phyloP scores from a whole-genome alignment of 2,329 filamentous ascomycete genomes.

The Thermothelomyces thermophilus region DNA sequence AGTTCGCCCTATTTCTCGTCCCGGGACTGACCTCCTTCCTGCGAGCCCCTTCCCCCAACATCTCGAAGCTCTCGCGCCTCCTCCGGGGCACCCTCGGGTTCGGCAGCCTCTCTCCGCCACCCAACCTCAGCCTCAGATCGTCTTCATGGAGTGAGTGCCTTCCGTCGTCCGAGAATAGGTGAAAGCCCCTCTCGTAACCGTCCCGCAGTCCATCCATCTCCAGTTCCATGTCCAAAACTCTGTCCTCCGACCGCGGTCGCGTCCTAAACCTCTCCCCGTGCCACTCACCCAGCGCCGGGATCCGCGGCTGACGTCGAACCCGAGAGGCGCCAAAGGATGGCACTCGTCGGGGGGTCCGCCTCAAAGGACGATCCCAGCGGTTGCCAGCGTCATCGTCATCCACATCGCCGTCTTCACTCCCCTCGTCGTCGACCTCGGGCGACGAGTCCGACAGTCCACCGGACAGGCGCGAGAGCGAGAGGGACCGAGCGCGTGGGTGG shows the following conservation, averaged over 20 bases:
- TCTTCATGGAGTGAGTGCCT: neutral
- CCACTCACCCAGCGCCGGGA: too few relatives aligned
- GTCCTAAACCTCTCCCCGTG: too few relatives aligned
- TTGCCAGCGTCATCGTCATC: too few relatives aligned
- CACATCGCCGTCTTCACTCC: neutral
- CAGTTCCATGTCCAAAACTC: neutral
- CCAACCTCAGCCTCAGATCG: conserved; percentile 3
- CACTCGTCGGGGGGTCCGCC: too few relatives aligned
- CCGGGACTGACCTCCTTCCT: conserved; percentile 4
- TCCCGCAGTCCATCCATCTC: too few relatives aligned
- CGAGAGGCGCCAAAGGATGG: too few relatives aligned
- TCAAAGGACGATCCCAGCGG: too few relatives aligned
- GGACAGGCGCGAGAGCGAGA: neutral
- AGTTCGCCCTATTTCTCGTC: conserved; percentile 1
- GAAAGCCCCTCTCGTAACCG: conserved; percentile 8
- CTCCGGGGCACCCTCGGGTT: conserved; percentile 5
- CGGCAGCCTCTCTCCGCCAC: neutral
- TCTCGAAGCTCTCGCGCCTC: conserved; percentile 14
- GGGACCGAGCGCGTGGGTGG: neutral
- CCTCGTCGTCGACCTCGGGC: neutral
- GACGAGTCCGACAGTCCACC: neutral
- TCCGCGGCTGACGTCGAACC: too few relatives aligned
- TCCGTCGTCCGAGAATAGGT: neutral
- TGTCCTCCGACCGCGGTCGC: too few relatives aligned
- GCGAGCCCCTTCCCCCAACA: neutral